Evolutionary conservation across 352 stramenopile species (phyloP).

Genomic region (Aphanomyces astaci): DNA sequence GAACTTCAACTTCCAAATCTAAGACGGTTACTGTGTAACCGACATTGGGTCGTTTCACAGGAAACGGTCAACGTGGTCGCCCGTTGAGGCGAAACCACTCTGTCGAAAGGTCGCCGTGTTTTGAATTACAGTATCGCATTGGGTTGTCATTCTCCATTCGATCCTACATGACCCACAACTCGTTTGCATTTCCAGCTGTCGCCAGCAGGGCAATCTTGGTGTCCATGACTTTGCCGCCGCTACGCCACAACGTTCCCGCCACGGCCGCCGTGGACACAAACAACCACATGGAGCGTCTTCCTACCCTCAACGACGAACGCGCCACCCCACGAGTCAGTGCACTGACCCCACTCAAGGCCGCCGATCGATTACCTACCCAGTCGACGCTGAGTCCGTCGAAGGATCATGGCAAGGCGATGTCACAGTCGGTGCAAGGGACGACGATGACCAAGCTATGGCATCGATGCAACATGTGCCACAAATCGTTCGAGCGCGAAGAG

Average conservation of each 20-base stretch:
- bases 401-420: too few relatives aligned
- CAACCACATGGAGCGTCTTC: background rate
- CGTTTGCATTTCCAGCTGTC: background rate
- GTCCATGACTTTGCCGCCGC: background rate
- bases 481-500: constrained; percentile 5
- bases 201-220: background rate
- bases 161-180: background rate
- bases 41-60: background rate
- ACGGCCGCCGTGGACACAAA: background rate
- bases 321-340: background rate
- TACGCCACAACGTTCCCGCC: background rate
- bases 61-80: too few relatives aligned
- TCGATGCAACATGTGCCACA: background rate
- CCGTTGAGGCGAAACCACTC: too few relatives aligned
- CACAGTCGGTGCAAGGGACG: too few relatives aligned
- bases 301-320: background rate
- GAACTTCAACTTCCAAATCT: background rate
- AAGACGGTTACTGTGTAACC: background rate
- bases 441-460: constrained; percentile 1
- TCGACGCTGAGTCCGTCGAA: background rate
- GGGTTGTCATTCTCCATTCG: background rate
- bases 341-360: background rate
- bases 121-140: too few relatives aligned
- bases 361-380: background rate
- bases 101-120: too few relatives aligned